Conservation (phyloP, 306 rosid species). For the Cucurbita moschata region DNA sequence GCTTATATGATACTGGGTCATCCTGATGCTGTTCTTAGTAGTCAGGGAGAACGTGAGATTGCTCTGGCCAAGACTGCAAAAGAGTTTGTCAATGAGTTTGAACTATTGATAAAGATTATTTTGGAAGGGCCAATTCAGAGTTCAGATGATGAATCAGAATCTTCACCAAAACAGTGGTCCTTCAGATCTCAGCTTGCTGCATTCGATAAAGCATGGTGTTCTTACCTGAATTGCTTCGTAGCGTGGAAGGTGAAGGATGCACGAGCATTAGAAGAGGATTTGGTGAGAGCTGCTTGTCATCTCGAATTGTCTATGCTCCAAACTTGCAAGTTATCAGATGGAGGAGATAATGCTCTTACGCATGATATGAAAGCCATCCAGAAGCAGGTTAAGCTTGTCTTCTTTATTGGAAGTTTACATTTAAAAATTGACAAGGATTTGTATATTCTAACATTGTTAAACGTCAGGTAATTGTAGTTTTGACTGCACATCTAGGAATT, state of each 20-base stretch:
- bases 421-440: neutral
- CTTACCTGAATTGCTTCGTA: conserved; percentile 74
- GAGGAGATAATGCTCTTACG: conserved; percentile 45
- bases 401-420: neutral
- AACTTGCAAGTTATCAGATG: conserved; percentile 71
- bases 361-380: conserved; percentile 88
- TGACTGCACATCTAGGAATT: neutral
- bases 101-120: conserved; percentile 51
- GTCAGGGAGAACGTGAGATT: conserved; percentile 63
- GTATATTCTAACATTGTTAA: neutral
- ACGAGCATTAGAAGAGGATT: conserved; percentile 62
- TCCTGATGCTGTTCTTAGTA: conserved; percentile 33
- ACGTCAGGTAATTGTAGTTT: neutral
- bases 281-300: conserved; percentile 96
- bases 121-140: conserved; percentile 51
- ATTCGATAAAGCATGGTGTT: conserved; percentile 95
- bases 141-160: conserved; percentile 43
- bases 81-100: conserved; percentile 55
- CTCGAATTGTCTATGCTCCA: conserved; percentile 93
- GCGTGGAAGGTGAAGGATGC: conserved; percentile 94
- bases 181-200: conserved; percentile 74
- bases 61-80: conserved; percentile 65
- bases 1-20: conserved; percentile 14
- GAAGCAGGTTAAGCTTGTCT: conserved; percentile 51
- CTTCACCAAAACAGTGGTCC: conserved; percentile 37